Base-by-base conservation (phyloP, 805 yeast genomes). In the Starmera pachycereana region DNA sequence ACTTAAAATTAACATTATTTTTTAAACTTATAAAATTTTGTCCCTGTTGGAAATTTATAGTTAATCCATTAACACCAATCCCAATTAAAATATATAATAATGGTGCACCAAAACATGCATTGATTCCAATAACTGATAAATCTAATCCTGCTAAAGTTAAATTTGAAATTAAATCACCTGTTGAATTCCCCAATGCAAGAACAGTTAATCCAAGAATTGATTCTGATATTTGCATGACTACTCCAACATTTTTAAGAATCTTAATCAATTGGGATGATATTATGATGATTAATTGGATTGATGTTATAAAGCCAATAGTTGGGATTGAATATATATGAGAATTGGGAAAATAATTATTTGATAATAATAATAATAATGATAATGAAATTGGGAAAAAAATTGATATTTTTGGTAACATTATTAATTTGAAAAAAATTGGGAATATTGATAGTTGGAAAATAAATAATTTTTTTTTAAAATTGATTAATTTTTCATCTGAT, bases 101-200 rank as follows among this genome's bases (percentile, higher is more conserved):
- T 0, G 97, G 97, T 1, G 96, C 87, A 0, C 97, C 97, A 57
- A 89, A 82, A 53, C 97, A 89, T 0, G 97, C 96, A 27, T 92
- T 84, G n/a, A 92, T 66, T 0, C 97, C 97, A 83, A 90, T 83
- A 36, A 82, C 69, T 0, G 95, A 85, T 62, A 76, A 78, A 0
- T 95, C 96, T 69, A 85, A 72, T 42, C 66, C 66, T 0, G 95
- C 88, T 22, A 90, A 74, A 0, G 94, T 81, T 30, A 81, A 57
- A 49, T 90, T 87, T 0, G 96, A 81, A 1, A 89, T 78, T 36
- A 89, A 63, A 54, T 90, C 98, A 6, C 97, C 97, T 7, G 84
- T 63, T 1, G 96, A 89, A 57, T 90, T 92, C 5, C 98, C 97
- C 43, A 90, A 62, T 0, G 97, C 96, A 58, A 90, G 83, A 0